Percentiles rank a stretch among this genome's conserved stretches.
Conservation (phyloP, 441 rosid species). For the Macaranga tanarius region DNA sequence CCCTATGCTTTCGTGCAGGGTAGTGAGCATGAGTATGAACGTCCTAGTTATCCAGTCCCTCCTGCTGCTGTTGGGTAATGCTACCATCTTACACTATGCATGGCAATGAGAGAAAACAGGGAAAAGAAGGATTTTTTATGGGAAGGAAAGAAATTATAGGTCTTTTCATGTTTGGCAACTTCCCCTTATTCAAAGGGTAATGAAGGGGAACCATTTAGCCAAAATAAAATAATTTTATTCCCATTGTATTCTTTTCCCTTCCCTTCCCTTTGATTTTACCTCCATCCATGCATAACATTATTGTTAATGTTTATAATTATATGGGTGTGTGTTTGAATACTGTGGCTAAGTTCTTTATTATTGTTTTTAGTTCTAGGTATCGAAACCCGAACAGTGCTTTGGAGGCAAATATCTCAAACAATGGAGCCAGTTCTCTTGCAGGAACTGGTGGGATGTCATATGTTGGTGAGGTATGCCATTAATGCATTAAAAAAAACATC, state of each 20-base stretch:
- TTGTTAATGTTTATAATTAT: not conserved
- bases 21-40: conserved; percentile 45
- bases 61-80: conserved; percentile 43
- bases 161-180: no score
- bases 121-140: no score
- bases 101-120: no score
- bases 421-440: conserved; percentile 26
- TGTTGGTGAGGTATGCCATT: conserved; percentile 42
- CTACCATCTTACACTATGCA: conserved; percentile 6
- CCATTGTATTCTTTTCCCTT: no score
- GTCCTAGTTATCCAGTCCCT: conserved; percentile 37
- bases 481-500: no score
- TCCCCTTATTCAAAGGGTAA: no score
- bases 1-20: conserved; percentile 37
- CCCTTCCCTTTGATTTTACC: no score
- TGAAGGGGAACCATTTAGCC: no score
- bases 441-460: conserved; percentile 35
- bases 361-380: conserved; percentile 31
- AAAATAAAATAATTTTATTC: no score
- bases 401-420: conserved; percentile 37
- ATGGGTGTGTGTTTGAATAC: conserved; percentile 2
- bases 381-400: conserved; percentile 30
- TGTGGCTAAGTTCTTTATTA: conserved; percentile 12
- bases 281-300: no score
- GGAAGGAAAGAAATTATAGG: no score